phyloP scores from a whole-genome alignment of 768 basidiomycete species.

The Collybia mongolica region DNA sequence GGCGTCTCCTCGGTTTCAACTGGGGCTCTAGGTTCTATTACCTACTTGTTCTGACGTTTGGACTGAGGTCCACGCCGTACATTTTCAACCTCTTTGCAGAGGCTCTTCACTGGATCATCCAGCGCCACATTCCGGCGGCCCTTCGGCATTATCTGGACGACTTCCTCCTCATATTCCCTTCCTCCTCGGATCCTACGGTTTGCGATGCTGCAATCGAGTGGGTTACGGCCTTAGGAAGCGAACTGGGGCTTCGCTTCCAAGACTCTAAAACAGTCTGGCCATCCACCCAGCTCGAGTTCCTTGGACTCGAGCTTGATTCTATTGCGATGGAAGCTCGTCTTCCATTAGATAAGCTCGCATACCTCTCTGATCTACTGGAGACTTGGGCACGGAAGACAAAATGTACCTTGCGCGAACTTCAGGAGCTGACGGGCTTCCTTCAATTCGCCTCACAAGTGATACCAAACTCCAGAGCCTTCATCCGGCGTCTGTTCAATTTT shows the following conservation, averaged over 20 bases:
- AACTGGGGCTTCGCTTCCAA: slow-evolving; percentile 29
- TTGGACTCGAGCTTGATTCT: slow-evolving; percentile 21
- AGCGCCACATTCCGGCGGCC: slow-evolving; percentile 26
- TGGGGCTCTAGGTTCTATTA: slow-evolving; percentile 28
- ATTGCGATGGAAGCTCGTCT: slow-evolving; percentile 30
- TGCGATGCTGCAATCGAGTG: too few relatives aligned
- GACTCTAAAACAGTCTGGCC: slow-evolving; percentile 25
- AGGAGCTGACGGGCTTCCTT: slow-evolving; percentile 30
- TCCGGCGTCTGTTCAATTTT: slow-evolving; percentile 27
- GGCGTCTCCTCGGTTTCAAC: slow-evolving; percentile 29
- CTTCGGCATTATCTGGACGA: slow-evolving; percentile 35
- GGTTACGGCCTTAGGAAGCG: slow-evolving; percentile 17
- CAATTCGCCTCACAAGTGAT: slow-evolving; percentile 34
- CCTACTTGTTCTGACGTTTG: slow-evolving; percentile 29
- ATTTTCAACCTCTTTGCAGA: too few relatives aligned
- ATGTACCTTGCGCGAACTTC: slow-evolving; percentile 23
- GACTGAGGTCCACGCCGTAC: slow-evolving; percentile 29
- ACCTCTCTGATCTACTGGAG: slow-evolving; percentile 19
- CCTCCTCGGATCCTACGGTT: too few relatives aligned
- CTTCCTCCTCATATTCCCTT: slow-evolving; percentile 30
- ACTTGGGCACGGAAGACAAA: slow-evolving; percentile 16
- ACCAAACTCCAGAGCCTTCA: slow-evolving; percentile 23
- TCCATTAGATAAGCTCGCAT: slow-evolving; percentile 26
- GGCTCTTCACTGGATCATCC: slow-evolving; percentile 40
- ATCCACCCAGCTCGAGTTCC: slow-evolving; percentile 17